Base-by-base conservation (phyloP, 2,329 filamentous ascomycete genomes). In the Nannizzia gypsea region DNA sequence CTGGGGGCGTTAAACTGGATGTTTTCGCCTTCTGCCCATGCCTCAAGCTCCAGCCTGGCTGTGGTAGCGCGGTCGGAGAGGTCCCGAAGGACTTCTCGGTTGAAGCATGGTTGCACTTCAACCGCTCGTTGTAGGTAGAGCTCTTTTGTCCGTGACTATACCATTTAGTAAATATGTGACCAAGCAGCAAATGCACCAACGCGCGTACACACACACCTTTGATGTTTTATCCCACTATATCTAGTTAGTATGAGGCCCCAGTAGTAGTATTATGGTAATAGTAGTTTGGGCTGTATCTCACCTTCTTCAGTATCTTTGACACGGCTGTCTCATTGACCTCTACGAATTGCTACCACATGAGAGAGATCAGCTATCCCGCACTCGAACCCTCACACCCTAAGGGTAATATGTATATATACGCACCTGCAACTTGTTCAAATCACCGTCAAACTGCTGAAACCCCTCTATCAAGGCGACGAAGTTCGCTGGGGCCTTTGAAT, bases 281-380 rank as follows among this genome's bases (percentile, higher is more conserved):
- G 31, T 34, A 34, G 31, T 34, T 34, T 34, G 8, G 31, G 11
- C 8, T 34, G 46, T 52, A 61, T 72, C 77, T 62, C 69, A 85
- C 83, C 81, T 99, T 99, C 77, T 99, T 99, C 64, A 99, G 78
- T 62, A 99, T 99, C 74, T 99, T 99, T 28, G 92, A 96, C 72
- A 97, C 96, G 15, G 91, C 93, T 1, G 90, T 96, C 69, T 93
- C 92, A 71, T 99, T 99, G 71, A 97, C 89, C 73, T 97, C 92
- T 65, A 99, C 90, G 74, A 97, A 99, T 78, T 97, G 93, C 78
- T 96, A 67, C 55, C 31, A 9, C n/a, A 40, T 34, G 31, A 34
- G 31, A 59, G 34, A n/a, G 34, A 61, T 64, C 38, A 64, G 64
- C 38, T 15, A 20, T 20, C 44, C 44, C 4, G 22, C 20, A 48